phyloP scores from a whole-genome alignment of 495 filamentous ascomycete genomes.

The Glonium stellatum region DNA sequence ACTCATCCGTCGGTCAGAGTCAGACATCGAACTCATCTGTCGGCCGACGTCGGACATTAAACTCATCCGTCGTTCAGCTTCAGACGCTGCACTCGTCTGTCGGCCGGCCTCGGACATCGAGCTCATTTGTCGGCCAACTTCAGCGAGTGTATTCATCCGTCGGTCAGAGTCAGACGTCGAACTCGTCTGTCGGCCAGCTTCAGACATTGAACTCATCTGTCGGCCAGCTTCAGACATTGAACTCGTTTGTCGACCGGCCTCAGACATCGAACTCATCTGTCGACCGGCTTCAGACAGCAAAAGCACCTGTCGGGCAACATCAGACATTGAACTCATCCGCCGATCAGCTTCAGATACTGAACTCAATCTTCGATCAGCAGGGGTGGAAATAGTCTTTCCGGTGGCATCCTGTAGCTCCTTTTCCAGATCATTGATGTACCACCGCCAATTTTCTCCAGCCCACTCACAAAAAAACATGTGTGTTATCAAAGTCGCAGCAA shows the following conservation, averaged over 20 bases:
- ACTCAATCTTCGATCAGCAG: conserved; percentile 17
- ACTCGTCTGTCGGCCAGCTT: conserved; percentile 40
- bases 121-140: too few relatives aligned
- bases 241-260: too few relatives aligned
- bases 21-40: too few relatives aligned
- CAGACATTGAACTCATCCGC: neutral
- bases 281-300: too few relatives aligned
- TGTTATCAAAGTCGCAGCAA: conserved; percentile 34
- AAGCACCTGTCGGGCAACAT: neutral
- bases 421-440: conserved; percentile 42
- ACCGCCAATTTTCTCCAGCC: conserved; percentile 44
- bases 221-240: conserved; percentile 39
- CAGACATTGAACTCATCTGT: conserved; percentile 38
- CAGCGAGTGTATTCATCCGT: too few relatives aligned
- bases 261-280: too few relatives aligned
- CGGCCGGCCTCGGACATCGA: too few relatives aligned
- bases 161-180: too few relatives aligned
- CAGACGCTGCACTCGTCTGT: too few relatives aligned
- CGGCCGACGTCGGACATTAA: too few relatives aligned
- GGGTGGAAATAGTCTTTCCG: conserved; percentile 28
- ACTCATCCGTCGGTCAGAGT: too few relatives aligned
- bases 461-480: conserved; percentile 43
- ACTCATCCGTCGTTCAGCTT: too few relatives aligned
- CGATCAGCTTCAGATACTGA: neutral
- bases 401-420: conserved; percentile 28